Conservation (phyloP, 352 stramenopile genomes). For the Globisporangium alternatum region DNA sequence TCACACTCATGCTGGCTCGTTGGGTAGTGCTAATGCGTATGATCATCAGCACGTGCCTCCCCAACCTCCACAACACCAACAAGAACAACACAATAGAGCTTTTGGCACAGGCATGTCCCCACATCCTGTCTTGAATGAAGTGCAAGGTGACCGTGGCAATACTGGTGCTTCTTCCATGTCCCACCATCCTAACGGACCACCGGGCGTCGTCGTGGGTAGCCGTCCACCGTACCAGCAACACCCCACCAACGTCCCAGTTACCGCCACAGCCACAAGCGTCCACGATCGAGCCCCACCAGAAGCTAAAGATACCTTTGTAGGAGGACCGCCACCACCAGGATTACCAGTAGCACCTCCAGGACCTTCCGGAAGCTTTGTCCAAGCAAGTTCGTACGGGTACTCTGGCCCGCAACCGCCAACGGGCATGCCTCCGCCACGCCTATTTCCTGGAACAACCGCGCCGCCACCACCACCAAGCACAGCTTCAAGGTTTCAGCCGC, state of each 20-base stretch:
- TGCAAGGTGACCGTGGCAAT: slow-evolving; percentile 44
- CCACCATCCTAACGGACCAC: slow-evolving; percentile 22
- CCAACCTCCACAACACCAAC: slow-evolving; percentile 24
- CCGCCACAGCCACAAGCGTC: neutral
- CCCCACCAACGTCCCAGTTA: neutral
- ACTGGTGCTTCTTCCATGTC: slow-evolving; percentile 43
- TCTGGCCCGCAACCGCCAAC: neutral
- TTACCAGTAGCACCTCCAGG: neutral
- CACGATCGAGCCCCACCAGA: neutral
- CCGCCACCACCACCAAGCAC: neutral
- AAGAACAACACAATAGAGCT: slow-evolving; percentile 35
- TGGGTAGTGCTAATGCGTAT: slow-evolving; percentile 26
- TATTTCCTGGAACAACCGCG: neutral
- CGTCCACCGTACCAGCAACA: neutral
- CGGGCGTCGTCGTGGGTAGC: neutral
- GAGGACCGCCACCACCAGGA: slow-evolving; percentile 4
- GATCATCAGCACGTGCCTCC: slow-evolving; percentile 8
- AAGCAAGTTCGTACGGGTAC: slow-evolving; percentile 7
- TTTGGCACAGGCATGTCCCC: slow-evolving; percentile 38
- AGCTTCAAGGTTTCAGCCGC: neutral
- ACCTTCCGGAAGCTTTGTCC: slow-evolving; percentile 10
- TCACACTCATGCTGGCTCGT: slow-evolving; percentile 2
- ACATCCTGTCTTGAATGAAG: slow-evolving; percentile 63
- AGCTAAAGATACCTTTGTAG: slow-evolving; percentile 15
- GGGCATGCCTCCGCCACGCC: slow-evolving; percentile 4